Base-by-base conservation (phyloP, 83 land plant genomes). In the Picea engelmannii region DNA sequence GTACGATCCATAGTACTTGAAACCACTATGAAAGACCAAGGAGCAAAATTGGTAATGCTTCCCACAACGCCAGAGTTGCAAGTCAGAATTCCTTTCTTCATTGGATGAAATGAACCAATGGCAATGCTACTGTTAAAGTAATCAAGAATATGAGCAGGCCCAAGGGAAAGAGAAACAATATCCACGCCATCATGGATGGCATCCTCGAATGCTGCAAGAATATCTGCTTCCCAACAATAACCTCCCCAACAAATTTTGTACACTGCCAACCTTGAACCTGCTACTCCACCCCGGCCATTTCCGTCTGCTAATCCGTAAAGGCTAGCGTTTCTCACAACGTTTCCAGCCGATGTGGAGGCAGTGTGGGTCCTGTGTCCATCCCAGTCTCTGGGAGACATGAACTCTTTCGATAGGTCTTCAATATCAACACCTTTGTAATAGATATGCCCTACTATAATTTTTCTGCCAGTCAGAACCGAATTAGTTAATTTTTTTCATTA, bases 131-230 rank as follows among this genome's bases (percentile, higher is more conserved):
- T 86, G 2, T 47, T 21, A 60, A 82, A 82, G 49, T 81, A 85
- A 23, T 83, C 44, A 40, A 5, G 2, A 23, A 31, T 5, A 42
- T 42, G 18, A 13, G 13, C 12, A 6, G 25, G 7, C 2, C 87
- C 89, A 23, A 89, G 55, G 5, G 89, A 89, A 64, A 87, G 7
- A n/a, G 85, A 69, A 5, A 89, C 20, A 10, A 89, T 49, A 23
- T 89, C 79, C 20, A 89, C 91, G 1, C 91, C 91, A 35, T 89
- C 89, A 21, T 77, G 38, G 35, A 89, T 83, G 12, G 87, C 91
- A 49, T 82, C 85, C 55, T 87, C 91, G 12, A 89, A 81, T 4
- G 91, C 89, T 5, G 88, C 84, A 27, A 89, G 78, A 38, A 87
- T 61, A 44, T 86, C 89, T 58, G 80, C 87, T 2, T 60, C 24